Conservation (phyloP, 306 rosid species). For the Cucumis sativus region DNA sequence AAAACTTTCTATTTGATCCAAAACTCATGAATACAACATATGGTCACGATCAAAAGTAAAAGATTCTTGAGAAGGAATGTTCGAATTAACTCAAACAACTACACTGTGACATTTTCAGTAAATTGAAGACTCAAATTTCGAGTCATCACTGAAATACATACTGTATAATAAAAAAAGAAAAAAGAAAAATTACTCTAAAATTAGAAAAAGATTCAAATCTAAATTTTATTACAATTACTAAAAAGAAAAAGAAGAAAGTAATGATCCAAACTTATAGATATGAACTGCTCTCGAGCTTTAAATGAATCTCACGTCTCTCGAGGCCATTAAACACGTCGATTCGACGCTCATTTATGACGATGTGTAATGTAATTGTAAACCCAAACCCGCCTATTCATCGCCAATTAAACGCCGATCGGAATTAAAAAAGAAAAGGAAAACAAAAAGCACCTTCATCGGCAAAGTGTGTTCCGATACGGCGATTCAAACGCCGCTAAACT, state of each 20-base stretch:
- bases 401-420: neutral
- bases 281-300: neutral
- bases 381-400: neutral
- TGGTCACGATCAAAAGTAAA: no score
- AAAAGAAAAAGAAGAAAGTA: neutral
- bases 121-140: neutral
- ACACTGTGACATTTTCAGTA: neutral
- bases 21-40: no score
- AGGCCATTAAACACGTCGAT: neutral
- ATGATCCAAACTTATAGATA: neutral
- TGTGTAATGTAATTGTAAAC: neutral
- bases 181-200: neutral
- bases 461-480: constrained; percentile 21
- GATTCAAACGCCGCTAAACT: constrained; percentile 33
- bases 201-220: neutral
- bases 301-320: neutral
- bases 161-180: neutral
- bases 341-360: neutral
- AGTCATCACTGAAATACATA: neutral
- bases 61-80: no score
- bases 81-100: neutral
- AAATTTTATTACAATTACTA: neutral
- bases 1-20: no score
- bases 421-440: no score
- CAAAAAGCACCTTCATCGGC: neutral